Base-by-base conservation (phyloP, 2,329 filamentous ascomycete species). In the Emmonsiellopsis sp. region DNA sequence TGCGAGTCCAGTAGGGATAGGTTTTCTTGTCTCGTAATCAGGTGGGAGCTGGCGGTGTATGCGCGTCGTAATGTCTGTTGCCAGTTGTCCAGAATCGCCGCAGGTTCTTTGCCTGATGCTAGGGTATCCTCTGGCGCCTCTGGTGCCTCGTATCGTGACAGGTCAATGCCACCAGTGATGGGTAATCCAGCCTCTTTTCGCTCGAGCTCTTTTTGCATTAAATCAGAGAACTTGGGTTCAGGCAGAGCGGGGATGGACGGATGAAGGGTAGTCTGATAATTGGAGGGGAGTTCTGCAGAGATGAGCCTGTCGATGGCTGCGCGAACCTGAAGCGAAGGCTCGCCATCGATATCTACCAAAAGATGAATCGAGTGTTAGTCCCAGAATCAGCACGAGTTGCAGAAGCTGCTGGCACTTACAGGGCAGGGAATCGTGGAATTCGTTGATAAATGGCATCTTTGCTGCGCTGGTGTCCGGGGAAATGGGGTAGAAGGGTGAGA, bases 111-210 rank as follows among this genome's bases (percentile, higher is more conserved):
- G 40, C 58, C 58, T 7, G 65, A 62, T 41, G 64, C 63, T 10
- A 69, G 62, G 35, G 71, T 63, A 38, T 72, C 71, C 55, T 16
- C 67, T 57, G 41, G 64, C 35, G 80, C 71, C 16, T 87, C 81
- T 37, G 89, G 82, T 2, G 84, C 81, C 71, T 95, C 88, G 79
- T 97, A 97, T 61, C 91, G 89, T 43, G 80, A 74, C 15, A 89
- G 76, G 69, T 95, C 87, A 62, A 95, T 83, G 52, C 81, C 82
- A 38, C 70, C 79, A 0, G 70, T 67, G 53, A 87, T 72, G 1
- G 84, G 79, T n/a, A 77, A 65, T 53, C 79, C 75, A n/a, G 76
- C 65, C 44, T 81, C 74, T 55, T 91, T 76, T 59, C 89, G 86
- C 16, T 75, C 72, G 57, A 92, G 78, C 64, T 95, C 89, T 61